Evolutionary conservation across 129 eudicot species (phyloP).

Genomic region (Tanacetum coccineum): DNA sequence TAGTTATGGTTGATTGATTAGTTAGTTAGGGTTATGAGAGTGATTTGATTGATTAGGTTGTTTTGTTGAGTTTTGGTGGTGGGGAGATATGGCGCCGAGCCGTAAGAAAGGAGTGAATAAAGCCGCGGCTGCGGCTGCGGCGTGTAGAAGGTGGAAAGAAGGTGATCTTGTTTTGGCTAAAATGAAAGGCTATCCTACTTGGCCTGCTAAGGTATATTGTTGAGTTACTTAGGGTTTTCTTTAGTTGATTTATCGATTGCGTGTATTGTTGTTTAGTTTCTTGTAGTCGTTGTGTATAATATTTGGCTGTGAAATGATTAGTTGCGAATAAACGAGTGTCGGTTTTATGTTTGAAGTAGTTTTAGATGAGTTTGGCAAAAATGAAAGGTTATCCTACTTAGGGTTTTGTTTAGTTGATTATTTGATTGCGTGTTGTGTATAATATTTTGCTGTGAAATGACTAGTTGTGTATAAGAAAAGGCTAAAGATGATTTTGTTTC

Average conservation of each 20-base stretch:
- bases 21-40: slow-evolving; percentile 30
- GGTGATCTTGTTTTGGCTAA: slow-evolving; percentile 98
- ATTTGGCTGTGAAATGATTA: no score
- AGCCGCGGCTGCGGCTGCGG: slow-evolving; percentile 82
- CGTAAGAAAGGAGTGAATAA: slow-evolving; percentile 67
- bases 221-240: slow-evolving; percentile 26
- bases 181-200: slow-evolving; percentile 94
- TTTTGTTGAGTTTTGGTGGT: not conserved
- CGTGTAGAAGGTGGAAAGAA: slow-evolving; percentile 81
- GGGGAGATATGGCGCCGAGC: slow-evolving; percentile 74
- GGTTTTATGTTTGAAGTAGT: not conserved
- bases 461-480: no score
- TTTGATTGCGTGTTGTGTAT: no score
- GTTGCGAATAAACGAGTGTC: no score
- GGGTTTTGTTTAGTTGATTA: no score
- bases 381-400: no score
- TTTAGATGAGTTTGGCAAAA: no score
- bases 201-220: slow-evolving; percentile 94
- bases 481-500: no score
- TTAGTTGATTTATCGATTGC: no score
- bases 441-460: no score
- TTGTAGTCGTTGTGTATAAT: no score
- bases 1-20: not conserved
- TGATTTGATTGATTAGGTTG: slow-evolving; percentile 21
- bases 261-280: no score